Conservation (phyloP, 495 filamentous ascomycete genomes). For the Filosporella fistucella region DNA sequence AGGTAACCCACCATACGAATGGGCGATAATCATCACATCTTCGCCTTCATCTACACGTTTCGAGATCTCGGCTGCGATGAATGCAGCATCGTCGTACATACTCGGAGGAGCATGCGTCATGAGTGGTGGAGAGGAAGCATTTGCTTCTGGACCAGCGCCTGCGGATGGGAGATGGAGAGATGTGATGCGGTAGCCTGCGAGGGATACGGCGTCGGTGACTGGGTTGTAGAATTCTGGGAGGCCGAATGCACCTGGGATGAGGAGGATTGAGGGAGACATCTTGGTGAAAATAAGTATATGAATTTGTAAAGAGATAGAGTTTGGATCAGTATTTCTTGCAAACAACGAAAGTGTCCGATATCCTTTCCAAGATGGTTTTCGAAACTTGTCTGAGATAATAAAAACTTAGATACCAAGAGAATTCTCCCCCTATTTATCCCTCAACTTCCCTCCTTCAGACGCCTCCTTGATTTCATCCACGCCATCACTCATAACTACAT, state of each 20-base stretch:
- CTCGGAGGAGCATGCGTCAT: not conserved
- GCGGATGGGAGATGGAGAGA: not conserved
- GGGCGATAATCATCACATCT: slow-evolving; percentile 15
- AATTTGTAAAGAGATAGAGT: not conserved
- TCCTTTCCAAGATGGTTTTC: not conserved
- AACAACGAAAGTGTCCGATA: not conserved
- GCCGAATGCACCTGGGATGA: slow-evolving; percentile 37
- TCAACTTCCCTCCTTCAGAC: not conserved
- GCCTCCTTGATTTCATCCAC: not conserved
- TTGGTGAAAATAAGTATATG: not conserved
- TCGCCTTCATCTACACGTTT: slow-evolving; percentile 24
- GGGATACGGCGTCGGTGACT: slow-evolving; percentile 22
- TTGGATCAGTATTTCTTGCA: not conserved
- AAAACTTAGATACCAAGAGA: too few relatives aligned
- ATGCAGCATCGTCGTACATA: slow-evolving; percentile 17
- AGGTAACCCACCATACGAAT: slow-evolving; percentile 16
- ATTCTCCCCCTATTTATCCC: too few relatives aligned
- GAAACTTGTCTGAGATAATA: too few relatives aligned
- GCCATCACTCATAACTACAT: not conserved
- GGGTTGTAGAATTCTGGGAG: slow-evolving; percentile 26
- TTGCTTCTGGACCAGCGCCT: not conserved
- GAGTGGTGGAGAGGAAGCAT: too few relatives aligned
- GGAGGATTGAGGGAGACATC: slow-evolving; percentile 30
- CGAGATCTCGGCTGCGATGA: slow-evolving; percentile 22
- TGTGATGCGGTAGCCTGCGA: slow-evolving; percentile 16